Evolutionary conservation across 148 eudicot genomes (phyloP), one percentile per base, ranked within the genome.

Genomic region (Polygonum aviculare): DNA sequence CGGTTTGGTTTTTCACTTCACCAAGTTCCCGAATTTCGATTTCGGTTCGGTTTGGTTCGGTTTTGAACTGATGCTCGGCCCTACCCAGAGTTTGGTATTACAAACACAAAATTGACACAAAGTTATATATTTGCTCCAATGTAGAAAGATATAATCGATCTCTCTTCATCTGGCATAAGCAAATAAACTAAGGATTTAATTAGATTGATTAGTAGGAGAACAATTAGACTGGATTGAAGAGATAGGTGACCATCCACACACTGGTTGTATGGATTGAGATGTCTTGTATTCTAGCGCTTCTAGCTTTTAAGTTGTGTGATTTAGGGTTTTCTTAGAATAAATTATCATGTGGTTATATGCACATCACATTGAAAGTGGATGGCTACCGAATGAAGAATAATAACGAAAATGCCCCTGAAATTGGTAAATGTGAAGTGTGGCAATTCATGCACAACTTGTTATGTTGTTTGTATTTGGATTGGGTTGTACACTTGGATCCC

Each of bases 361-460:
- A 12, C 70, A 31, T 7, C 31, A 19, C 62, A 55, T 55, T 12
- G n/a, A 55, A 55, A 55, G 26, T n/a, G 62, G 26, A 26, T 10
- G 12, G 2, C 69, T 22, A 60, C 38, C 16, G 16, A 12, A 12
- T 5, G 15, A 3, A 33, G 31, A 14, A 62, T 31, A 33, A 11
- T 33, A 65, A 65, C 4, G 2, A 21, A 57, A 57, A 57, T 14
- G 19, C 3, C 14, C 69, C 14, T 65, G 19, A 59, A 59, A 12
- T 55, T 59, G 71, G 71, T 65, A 65, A 65, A 65, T 65, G 41
- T 65, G 71, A 33, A 63, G 41, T 21, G 12, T 60, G 16, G 69
- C 69, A 1, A 26, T 60, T 60, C 7, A 63, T 12, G n/a, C 71
- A 65, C n/a, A 65, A 41, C 71, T 62, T 65, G 71, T 65, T 62